Conservation (phyloP, 2,329 filamentous ascomycete species). For the Stagonosporopsis tanaceti region DNA sequence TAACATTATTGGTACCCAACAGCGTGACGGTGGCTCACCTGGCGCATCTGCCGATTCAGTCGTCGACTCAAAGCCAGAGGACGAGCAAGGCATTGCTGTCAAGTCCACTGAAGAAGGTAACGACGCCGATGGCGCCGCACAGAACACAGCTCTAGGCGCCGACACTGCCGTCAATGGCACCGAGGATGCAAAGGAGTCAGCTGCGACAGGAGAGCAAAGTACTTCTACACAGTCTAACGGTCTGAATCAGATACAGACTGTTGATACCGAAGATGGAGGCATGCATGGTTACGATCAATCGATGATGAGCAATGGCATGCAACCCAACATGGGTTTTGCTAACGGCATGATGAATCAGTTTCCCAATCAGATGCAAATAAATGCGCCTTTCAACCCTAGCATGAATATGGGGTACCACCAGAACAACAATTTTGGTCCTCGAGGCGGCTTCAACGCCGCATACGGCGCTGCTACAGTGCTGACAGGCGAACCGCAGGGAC, state of each 20-base stretch:
- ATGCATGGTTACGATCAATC: slow-evolving; percentile 33
- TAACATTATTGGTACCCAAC: slow-evolving; percentile 34
- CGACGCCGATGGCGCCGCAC: slow-evolving; percentile 18
- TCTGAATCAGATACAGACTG: slow-evolving; percentile 46
- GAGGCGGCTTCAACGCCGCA: slow-evolving; percentile 55
- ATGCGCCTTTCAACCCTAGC: slow-evolving; percentile 50
- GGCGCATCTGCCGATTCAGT: slow-evolving; percentile 43
- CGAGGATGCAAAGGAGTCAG: slow-evolving; percentile 22
- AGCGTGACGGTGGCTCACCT: slow-evolving; percentile 45
- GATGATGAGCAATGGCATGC: slow-evolving; percentile 43
- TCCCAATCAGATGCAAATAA: slow-evolving; percentile 62
- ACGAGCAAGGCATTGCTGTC: slow-evolving; percentile 31
- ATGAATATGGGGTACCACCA: slow-evolving; percentile 48
- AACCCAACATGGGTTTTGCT: slow-evolving; percentile 30
- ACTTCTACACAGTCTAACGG: slow-evolving; percentile 27
- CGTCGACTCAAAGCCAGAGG: slow-evolving; percentile 42
- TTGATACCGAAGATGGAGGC: slow-evolving; percentile 39
- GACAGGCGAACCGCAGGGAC: slow-evolving; percentile 52
- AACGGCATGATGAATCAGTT: slow-evolving; percentile 53
- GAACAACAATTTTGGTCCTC: slow-evolving; percentile 53
- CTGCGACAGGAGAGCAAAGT: slow-evolving; percentile 28
- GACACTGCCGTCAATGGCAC: slow-evolving; percentile 16
- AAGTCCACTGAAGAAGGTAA: slow-evolving; percentile 45
- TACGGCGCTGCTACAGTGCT: slow-evolving; percentile 50
- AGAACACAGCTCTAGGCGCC: slow-evolving; percentile 13